phyloP scores from a whole-genome alignment of 2,329 filamentous ascomycete species.

The Aspergillus viridinutans region DNA sequence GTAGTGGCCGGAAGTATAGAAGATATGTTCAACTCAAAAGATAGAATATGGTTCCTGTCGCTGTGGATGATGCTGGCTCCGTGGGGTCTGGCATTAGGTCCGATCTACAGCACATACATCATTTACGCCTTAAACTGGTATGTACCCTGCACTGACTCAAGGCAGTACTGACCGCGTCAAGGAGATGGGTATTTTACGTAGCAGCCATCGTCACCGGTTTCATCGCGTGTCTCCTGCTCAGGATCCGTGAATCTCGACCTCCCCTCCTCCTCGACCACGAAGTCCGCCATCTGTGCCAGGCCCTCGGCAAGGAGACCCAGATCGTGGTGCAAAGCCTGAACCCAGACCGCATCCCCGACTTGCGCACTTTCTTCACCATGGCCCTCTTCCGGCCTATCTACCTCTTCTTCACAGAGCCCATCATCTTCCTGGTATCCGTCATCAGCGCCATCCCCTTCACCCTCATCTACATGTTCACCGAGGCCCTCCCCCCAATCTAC shows the following conservation, averaged over 20 bases:
- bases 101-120: conserved; percentile 42
- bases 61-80: conserved; percentile 41
- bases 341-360: conserved; percentile 34
- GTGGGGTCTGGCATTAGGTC: conserved; percentile 40
- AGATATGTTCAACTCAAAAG: conserved; percentile 44
- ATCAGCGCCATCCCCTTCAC: conserved; percentile 42
- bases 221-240: conserved; percentile 30
- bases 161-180: conserved; percentile 7
- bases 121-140: conserved; percentile 34
- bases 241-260: conserved; percentile 42
- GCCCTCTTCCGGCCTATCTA: conserved; percentile 38
- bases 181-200: conserved; percentile 44
- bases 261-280: conserved; percentile 36
- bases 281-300: conserved; percentile 22
- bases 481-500: conserved; percentile 41
- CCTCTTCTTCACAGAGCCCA: conserved; percentile 45
- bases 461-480: conserved; percentile 48
- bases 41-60: conserved; percentile 44
- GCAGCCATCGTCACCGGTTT: conserved; percentile 35
- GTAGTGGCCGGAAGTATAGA: conserved; percentile 47
- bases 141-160: conserved; percentile 6
- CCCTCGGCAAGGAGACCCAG: conserved; percentile 17
- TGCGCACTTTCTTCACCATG: conserved; percentile 32
- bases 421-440: conserved; percentile 40
- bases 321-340: conserved; percentile 27